Evolutionary conservation across 352 stramenopile genomes (phyloP).

Genomic region (Pythium rishiriense): DNA sequence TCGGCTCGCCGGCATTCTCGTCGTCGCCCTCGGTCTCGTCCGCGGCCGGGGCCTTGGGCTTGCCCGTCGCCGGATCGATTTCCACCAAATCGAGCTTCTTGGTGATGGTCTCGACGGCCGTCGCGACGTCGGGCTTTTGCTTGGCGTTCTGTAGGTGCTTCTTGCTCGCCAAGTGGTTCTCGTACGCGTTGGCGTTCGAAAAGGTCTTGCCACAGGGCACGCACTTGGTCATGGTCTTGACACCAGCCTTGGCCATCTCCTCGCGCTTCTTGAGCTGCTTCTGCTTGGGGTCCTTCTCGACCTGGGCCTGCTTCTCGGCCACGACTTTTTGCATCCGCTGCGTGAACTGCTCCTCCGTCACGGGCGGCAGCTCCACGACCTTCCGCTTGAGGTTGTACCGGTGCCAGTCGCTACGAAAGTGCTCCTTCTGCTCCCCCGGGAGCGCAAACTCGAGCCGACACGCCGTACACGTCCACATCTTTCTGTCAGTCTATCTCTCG

Average conservation of each 20-base stretch:
- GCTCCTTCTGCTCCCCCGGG: constrained; percentile 74
- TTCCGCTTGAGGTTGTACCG: constrained; percentile 97
- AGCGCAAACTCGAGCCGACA: constrained; percentile 71
- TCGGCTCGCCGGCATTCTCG: constrained; percentile 43
- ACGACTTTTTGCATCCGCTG: constrained; percentile 75
- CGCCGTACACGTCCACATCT: constrained; percentile 83
- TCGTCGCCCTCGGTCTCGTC: constrained; percentile 44
- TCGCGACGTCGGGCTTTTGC: constrained; percentile 51
- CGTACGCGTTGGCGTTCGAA: constrained; percentile 73
- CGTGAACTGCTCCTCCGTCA: constrained; percentile 89
- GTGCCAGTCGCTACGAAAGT: constrained; percentile 97
- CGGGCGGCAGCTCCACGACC: constrained; percentile 91
- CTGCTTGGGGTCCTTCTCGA: constrained; percentile 65
- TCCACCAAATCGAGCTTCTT: constrained; percentile 61
- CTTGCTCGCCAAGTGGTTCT: constrained; percentile 86
- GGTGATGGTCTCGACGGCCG: constrained; percentile 60
- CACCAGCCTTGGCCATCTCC: constrained; percentile 62
- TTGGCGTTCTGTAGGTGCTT: constrained; percentile 84
- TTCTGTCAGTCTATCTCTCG: not conserved
- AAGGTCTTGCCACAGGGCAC: constrained; percentile 87
- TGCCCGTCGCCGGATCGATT: constrained; percentile 24
- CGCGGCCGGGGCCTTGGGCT: constrained; percentile 25
- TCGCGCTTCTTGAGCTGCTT: constrained; percentile 71
- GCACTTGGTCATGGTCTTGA: constrained; percentile 82
- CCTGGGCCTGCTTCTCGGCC: constrained; percentile 54